Percentiles rank a stretch among this genome's conserved stretches.
These are phyloP conservation scores for Eucalyptus erythrocorys DNA, from an alignment of 345 rosid genomes.

Conservation along the genomic window DNA sequence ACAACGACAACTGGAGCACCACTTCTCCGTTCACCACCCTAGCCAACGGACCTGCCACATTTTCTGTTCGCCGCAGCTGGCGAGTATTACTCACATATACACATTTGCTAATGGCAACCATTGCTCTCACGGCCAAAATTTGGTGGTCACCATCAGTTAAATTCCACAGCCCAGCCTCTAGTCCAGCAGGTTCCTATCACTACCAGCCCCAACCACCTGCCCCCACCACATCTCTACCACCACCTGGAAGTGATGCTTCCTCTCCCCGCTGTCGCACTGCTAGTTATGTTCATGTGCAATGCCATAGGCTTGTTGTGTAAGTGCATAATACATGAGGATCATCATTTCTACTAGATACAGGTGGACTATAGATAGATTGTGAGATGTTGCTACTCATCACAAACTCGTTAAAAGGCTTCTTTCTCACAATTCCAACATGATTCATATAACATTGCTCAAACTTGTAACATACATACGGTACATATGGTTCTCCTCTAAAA, in stretches of 20 bases:
- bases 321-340: neutral
- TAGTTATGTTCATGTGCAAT: neutral
- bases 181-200: neutral
- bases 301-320: no score
- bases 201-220: neutral
- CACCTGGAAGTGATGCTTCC: neutral
- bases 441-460: neutral
- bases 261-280: neutral
- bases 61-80: slow-evolving; percentile 22
- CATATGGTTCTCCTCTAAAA: neutral
- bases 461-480: no score
- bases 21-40: neutral
- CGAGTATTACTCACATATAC: neutral
- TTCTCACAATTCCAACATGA: neutral
- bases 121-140: slow-evolving; percentile 17
- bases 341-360: neutral
- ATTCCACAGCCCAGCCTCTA: neutral
- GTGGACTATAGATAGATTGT: neutral
- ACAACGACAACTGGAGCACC: slow-evolving; percentile 15
- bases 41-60: slow-evolving; percentile 4
- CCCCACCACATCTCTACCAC: neutral
- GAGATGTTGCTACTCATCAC: neutral
- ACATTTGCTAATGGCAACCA: neutral
- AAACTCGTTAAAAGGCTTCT: neutral
- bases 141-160: neutral